Conservation (phyloP, 306 rosid species). For the Trifolium repens region DNA sequence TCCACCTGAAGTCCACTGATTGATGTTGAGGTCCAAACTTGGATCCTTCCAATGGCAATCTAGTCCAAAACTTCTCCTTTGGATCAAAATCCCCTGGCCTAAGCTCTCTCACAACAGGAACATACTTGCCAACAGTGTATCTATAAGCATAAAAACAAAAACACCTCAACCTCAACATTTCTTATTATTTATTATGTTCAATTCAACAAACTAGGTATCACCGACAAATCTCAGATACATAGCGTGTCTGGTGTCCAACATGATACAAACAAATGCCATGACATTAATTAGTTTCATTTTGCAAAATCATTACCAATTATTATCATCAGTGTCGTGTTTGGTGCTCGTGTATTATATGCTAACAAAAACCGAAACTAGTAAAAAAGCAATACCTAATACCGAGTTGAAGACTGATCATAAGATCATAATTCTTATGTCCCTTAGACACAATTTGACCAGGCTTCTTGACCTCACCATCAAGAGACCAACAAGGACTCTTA, state of each 20-base stretch:
- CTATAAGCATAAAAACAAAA: constrained; percentile 33
- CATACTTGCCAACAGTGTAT: constrained; percentile 56
- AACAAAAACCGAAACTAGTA: not conserved
- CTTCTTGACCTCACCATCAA: constrained; percentile 53
- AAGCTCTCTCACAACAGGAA: constrained; percentile 52
- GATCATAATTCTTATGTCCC: constrained; percentile 63
- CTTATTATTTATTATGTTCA: not conserved
- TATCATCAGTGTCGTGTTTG: not conserved
- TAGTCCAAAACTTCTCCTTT: constrained; percentile 64
- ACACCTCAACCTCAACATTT: not conserved
- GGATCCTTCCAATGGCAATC: constrained; percentile 59
- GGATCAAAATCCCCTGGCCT: constrained; percentile 60
- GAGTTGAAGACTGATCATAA: constrained; percentile 56
- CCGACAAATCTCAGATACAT: not conserved
- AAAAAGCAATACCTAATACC: constrained; percentile 53
- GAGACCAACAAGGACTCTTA: constrained; percentile 47
- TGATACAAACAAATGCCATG: not conserved
- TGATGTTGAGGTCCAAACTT: constrained; percentile 55
- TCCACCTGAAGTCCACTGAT: constrained; percentile 65
- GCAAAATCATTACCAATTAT: not conserved
- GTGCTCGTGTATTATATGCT: not conserved
- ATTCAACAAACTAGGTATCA: not conserved
- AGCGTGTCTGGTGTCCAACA: not conserved
- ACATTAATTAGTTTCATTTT: not conserved
- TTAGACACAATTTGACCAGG: constrained; percentile 54